Evolutionary conservation across 805 yeast species (phyloP).

Genomic region (Wickerhamiella kazuoi): DNA sequence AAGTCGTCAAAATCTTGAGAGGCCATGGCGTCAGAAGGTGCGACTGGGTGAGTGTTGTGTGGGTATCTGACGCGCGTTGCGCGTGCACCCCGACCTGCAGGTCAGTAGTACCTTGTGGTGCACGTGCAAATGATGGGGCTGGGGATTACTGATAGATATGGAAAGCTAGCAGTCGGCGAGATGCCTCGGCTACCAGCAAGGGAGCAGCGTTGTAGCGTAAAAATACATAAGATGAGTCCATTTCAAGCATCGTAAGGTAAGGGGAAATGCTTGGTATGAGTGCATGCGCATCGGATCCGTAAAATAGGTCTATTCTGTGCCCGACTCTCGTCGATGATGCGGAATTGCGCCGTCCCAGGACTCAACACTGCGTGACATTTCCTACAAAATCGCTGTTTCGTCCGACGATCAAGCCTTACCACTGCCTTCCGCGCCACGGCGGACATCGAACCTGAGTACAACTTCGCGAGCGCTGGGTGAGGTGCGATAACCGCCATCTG

Average conservation of each 20-base stretch:
- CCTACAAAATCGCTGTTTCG: slow-evolving; percentile 58
- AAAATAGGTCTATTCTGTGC: slow-evolving; percentile 9
- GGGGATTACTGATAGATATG: too few relatives aligned
- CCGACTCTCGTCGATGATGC: slow-evolving; percentile 29
- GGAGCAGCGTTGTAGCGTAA: too few relatives aligned
- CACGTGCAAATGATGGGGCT: too few relatives aligned
- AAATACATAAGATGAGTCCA: too few relatives aligned
- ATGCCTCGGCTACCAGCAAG: too few relatives aligned
- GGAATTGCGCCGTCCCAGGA: slow-evolving; percentile 30
- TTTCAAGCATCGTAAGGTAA: too few relatives aligned
- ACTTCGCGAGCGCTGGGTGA: slow-evolving; percentile 30
- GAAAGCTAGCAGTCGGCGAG: too few relatives aligned
- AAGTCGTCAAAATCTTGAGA: slow-evolving; percentile 3
- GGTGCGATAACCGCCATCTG: slow-evolving; percentile 15
- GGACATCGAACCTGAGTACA: slow-evolving; percentile 37
- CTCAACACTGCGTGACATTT: slow-evolving; percentile 36
- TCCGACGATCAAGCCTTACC: slow-evolving; percentile 30
- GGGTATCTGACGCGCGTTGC: too few relatives aligned
- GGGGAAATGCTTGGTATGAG: slow-evolving; percentile 8
- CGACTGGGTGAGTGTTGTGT: too few relatives aligned
- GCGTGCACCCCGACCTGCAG: too few relatives aligned
- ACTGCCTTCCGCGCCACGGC: slow-evolving; percentile 53
- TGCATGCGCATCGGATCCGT: slow-evolving; percentile 10
- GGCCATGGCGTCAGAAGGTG: too few relatives aligned
- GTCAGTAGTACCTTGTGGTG: too few relatives aligned